Conservation (phyloP, 2,329 filamentous ascomycete genomes). For the Alternaria sp. region DNA sequence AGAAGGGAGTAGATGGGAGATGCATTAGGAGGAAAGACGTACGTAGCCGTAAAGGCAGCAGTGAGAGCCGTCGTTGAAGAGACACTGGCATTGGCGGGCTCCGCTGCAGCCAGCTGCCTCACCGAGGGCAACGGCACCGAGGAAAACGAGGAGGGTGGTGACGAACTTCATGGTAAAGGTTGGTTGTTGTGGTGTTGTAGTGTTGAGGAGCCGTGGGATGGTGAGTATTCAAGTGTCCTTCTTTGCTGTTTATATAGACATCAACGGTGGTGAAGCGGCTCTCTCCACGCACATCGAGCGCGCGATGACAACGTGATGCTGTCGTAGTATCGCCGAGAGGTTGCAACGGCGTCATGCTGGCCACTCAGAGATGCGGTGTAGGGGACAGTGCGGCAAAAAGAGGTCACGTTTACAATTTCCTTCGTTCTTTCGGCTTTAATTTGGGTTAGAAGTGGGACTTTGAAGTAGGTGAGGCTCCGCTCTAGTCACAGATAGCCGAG, state of each 20-base stretch:
- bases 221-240: neutral
- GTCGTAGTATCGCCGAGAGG: neutral
- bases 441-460: neutral
- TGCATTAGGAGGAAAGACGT: neutral
- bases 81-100: slow-evolving; percentile 12
- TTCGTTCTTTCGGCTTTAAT: neutral
- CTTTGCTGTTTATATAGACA: neutral
- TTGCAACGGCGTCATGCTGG: neutral
- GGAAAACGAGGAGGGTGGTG: slow-evolving; percentile 6
- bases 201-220: neutral
- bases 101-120: slow-evolving; percentile 1
- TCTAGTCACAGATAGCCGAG: neutral
- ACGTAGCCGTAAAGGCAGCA: slow-evolving; percentile 13
- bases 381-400: neutral
- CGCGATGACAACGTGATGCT: neutral
- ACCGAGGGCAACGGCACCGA: slow-evolving; percentile 11
- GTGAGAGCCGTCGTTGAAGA: slow-evolving; percentile 13
- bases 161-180: slow-evolving; percentile 6
- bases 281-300: neutral
- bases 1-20: neutral
- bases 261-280: no score
- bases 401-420: neutral
- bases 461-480: neutral
- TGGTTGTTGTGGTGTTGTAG: neutral
- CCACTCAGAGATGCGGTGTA: neutral